phyloP scores from a whole-genome alignment of 176 grass and related monocot species.

The Bromus sterilis region DNA sequence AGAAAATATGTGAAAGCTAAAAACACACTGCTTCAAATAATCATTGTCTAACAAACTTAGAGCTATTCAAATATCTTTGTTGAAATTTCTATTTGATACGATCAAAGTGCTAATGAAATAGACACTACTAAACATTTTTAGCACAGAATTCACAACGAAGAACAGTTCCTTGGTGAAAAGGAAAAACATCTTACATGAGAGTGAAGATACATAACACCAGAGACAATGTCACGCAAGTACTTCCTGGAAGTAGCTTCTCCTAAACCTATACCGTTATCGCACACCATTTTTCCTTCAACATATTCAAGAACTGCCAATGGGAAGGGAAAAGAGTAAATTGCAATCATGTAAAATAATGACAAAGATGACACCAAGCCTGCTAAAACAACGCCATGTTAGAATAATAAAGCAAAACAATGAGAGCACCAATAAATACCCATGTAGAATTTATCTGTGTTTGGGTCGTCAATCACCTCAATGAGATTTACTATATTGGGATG shows the following conservation, averaged over 20 bases:
- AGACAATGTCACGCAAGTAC: slow-evolving; percentile 77
- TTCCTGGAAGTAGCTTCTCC: slow-evolving; percentile 58
- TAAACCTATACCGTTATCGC: slow-evolving; percentile 55
- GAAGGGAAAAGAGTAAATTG: not conserved
- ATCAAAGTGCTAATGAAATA: not conserved
- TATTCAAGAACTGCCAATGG: slow-evolving; percentile 65
- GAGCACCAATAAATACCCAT: slow-evolving; percentile 26
- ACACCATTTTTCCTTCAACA: slow-evolving; percentile 69
- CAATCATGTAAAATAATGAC: not conserved
- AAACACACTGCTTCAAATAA: not conserved
- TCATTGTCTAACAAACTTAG: not conserved
- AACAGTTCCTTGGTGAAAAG: not conserved
- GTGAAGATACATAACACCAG: slow-evolving; percentile 83
- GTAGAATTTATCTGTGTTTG: slow-evolving; percentile 59
- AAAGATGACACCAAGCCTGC: not conserved
- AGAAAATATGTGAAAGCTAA: not conserved
- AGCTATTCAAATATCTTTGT: not conserved
- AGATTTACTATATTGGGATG: slow-evolving; percentile 98
- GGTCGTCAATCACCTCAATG: slow-evolving; percentile 91
- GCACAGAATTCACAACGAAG: not conserved
- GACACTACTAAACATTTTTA: not conserved
- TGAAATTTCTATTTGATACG: not conserved
- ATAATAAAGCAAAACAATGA: slow-evolving; percentile 13
- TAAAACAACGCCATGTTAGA: not conserved
- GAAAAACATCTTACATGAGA: slow-evolving; percentile 62